Evolutionary conservation across 2,329 filamentous ascomycete species (phyloP).

Genomic region (Hypoxylon sp.): DNA sequence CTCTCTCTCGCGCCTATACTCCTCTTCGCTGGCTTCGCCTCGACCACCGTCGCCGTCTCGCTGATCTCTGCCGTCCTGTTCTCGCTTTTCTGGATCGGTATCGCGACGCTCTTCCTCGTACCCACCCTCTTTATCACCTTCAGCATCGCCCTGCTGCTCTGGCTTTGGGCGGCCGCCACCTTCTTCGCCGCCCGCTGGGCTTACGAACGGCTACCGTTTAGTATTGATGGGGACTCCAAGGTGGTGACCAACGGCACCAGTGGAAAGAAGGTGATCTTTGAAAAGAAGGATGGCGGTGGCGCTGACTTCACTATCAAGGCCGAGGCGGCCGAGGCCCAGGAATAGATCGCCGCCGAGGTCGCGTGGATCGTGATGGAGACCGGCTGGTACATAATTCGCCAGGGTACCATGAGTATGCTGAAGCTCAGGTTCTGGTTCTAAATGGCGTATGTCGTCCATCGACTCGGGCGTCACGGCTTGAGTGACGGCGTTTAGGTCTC

Average conservation of each 20-base stretch:
- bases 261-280: constrained; percentile 47
- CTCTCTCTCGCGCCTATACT: constrained; percentile 76
- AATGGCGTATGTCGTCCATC: background rate
- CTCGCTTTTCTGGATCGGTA: constrained; percentile 74
- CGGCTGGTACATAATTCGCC: constrained; percentile 38
- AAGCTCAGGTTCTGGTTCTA: constrained; percentile 31
- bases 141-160: constrained; percentile 72
- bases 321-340: constrained; percentile 47
- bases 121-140: constrained; percentile 77
- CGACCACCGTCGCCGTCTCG: constrained; percentile 73
- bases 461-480: background rate
- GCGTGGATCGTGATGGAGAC: constrained; percentile 43
- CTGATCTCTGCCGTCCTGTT: constrained; percentile 73
- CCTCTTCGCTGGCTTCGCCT: constrained; percentile 75
- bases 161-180: constrained; percentile 74
- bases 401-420: constrained; percentile 35
- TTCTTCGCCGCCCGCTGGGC: constrained; percentile 66
- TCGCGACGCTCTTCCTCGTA: constrained; percentile 76
- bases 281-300: constrained; percentile 30
- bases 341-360: constrained; percentile 50
- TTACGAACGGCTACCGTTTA: constrained; percentile 53
- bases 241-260: constrained; percentile 20
- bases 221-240: constrained; percentile 34
- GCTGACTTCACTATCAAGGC: constrained; percentile 42
- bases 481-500: background rate